A percentile compares a stretch with the other conserved stretches of the same genome.
These are phyloP conservation scores for Penicillium sp. DNA, from an alignment of 2,329 filamentous ascomycete species.

Conservation along the genomic window DNA sequence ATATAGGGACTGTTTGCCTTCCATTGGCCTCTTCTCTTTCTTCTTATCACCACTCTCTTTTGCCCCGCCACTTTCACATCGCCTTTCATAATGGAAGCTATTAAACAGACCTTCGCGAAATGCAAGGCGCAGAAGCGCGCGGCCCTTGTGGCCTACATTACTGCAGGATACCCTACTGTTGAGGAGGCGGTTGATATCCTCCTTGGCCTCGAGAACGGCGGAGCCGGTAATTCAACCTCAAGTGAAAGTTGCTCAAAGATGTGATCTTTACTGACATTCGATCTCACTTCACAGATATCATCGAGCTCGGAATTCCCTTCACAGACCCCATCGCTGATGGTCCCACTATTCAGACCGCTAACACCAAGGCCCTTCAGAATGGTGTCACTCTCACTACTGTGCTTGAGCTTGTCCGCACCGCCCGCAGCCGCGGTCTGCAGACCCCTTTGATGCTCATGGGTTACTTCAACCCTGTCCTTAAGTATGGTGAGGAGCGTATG, in stretches of 20 bases:
- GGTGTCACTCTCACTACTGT: slow-evolving; percentile 78
- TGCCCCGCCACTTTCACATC: slow-evolving; percentile 5
- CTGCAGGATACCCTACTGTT: slow-evolving; percentile 83
- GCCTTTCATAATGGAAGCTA: slow-evolving; percentile 46
- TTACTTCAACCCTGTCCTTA: slow-evolving; percentile 95
- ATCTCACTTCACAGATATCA: slow-evolving; percentile 64
- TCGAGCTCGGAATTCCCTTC: slow-evolving; percentile 94
- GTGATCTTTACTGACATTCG: slow-evolving; percentile 6
- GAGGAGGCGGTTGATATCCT: slow-evolving; percentile 79
- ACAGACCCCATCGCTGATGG: slow-evolving; percentile 98
- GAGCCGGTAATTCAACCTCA: slow-evolving; percentile 62
- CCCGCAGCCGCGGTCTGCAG: slow-evolving; percentile 71
- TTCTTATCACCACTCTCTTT: slow-evolving; percentile 5
- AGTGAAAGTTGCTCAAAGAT: not conserved
- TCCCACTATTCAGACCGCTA: slow-evolving; percentile 92
- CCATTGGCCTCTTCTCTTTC: slow-evolving; percentile 5
- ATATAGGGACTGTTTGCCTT: not conserved
- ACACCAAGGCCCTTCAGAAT: slow-evolving; percentile 85
- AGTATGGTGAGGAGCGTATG: slow-evolving; percentile 89
- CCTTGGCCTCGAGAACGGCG: slow-evolving; percentile 86
- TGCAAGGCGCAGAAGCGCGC: slow-evolving; percentile 62
- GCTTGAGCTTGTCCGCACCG: slow-evolving; percentile 78
- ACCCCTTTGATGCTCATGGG: slow-evolving; percentile 93
- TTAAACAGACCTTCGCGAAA: slow-evolving; percentile 56
- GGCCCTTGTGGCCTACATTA: slow-evolving; percentile 93